phyloP scores from a whole-genome alignment of 1,284 basidiomycete genomes.

The Apiotrichum veenhuisii region DNA sequence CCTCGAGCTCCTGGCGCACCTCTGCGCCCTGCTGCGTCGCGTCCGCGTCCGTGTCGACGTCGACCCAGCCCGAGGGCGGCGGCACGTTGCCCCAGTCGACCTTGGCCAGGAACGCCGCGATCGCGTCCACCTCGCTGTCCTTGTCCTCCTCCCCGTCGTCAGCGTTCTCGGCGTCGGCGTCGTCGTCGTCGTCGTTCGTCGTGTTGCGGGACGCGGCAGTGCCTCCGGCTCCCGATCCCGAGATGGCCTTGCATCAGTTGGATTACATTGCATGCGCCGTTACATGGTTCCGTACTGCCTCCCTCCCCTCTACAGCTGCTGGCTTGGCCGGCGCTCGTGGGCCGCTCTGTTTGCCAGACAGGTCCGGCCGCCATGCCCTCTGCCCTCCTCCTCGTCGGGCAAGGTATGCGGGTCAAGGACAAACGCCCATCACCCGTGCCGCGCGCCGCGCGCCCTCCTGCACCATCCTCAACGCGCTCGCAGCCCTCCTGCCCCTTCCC shows the following conservation, averaged over 20 bases:
- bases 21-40: not conserved
- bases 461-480: no score
- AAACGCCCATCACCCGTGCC: no score
- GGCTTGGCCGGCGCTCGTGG: no score
- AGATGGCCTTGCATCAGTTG: no score
- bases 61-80: slow-evolving; percentile 9
- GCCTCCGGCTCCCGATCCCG: not conserved
- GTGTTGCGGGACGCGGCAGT: not conserved
- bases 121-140: slow-evolving; percentile 49
- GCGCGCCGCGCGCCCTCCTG: slow-evolving; percentile 15
- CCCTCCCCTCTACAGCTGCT: no score
- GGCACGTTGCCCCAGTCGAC: slow-evolving; percentile 52
- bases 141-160: slow-evolving; percentile 10
- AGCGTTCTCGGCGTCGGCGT: not conserved
- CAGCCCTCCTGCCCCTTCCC: no score
- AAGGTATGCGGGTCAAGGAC: no score
- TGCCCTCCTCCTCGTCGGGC: no score
- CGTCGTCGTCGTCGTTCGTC: not conserved
- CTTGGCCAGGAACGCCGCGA: slow-evolving; percentile 70
- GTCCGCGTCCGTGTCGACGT: not conserved
- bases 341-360: no score
- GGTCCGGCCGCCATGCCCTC: no score
- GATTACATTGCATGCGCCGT: no score
- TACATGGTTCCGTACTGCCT: no score
- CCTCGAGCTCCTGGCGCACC: slow-evolving; percentile 3